Evolutionary conservation across 2,329 filamentous ascomycete species (phyloP), one percentile per base, ranked within the genome.

Genomic region (Dendrostoma leiphaemia): DNA sequence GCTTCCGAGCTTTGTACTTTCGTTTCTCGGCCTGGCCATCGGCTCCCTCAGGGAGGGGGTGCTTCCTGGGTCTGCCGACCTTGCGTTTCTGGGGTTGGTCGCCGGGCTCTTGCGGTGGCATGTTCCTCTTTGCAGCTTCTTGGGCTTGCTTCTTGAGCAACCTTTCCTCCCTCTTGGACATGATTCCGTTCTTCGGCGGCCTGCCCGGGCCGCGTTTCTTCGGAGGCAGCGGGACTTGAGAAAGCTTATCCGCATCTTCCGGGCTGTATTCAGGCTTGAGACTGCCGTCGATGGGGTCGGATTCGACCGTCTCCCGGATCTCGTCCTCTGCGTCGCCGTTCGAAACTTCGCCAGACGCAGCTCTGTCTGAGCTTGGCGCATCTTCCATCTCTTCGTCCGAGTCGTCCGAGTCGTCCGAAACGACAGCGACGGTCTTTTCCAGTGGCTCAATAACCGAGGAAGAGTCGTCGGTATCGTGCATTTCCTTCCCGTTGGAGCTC

Each of bases 141-240:
- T 77, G 74, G 37, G 73, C 69, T 56, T 79, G 74, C 67, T 86
- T 88, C 71, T 86, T 83, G 7, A 85, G 77, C 45, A 84, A 68
- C 17, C 83, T 77, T 61, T 86, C 80, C 63, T 91, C 86, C 53
- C 89, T 79, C 70, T 91, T 91, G 1, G 89, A 92, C 83, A 91
- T 90, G 65, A 91, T 81, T 26, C 89, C 89, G 64, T 92, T 89
- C 72, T 92, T 92, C 0, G 89, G 89, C 19, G 89, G 89, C 50
- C 89, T 77, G n/a, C 89, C 89, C 9, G 89, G 89, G 13, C 89
- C 89, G 61, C 89, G 84, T 59, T 88, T 86, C 70, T 83, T 88
- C 26, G 83, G 80, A 28, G 83, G 71, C 56, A 74, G 63, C 21
- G 71, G 60, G 10, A 50, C 17, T 17, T 54, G 51, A 34, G 50